phyloP scores from a whole-genome alignment of 257 asterid species.

The Lithospermum erythrorhizon region DNA sequence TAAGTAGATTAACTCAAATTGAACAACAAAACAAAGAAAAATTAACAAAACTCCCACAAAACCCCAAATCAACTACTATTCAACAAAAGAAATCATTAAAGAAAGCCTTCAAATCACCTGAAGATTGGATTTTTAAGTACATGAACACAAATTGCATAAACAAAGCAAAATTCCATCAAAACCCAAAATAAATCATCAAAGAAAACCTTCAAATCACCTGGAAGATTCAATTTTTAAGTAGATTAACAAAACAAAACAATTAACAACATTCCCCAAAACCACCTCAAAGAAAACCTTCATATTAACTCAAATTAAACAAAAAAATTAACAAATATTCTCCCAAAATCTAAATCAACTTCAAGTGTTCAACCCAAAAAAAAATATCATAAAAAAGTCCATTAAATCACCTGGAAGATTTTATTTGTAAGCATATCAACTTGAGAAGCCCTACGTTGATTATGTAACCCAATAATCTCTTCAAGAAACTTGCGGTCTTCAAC shows the following conservation, averaged over 20 bases:
- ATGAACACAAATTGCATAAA: slow-evolving; percentile 11
- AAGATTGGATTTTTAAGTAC: background rate
- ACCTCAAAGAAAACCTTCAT: no score
- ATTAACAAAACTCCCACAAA: slow-evolving; percentile 9
- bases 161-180: slow-evolving; percentile 9
- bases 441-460: slow-evolving; percentile 21
- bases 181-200: background rate
- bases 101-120: no score
- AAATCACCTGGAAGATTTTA: slow-evolving; percentile 42
- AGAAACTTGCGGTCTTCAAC: slow-evolving; percentile 44
- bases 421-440: slow-evolving; percentile 21
- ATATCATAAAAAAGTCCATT: slow-evolving; percentile 7
- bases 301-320: no score
- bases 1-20: slow-evolving; percentile 14
- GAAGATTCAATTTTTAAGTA: no score
- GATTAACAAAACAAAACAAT: no score
- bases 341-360: no score
- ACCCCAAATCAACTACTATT: background rate
- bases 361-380: background rate
- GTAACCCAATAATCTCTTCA: slow-evolving; percentile 32
- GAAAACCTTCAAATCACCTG: no score
- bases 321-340: no score
- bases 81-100: background rate
- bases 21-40: slow-evolving; percentile 5
- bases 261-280: no score